Evolutionary conservation across 2,329 filamentous ascomycete species (phyloP).

Genomic region (Scytalidium lignicola): DNA sequence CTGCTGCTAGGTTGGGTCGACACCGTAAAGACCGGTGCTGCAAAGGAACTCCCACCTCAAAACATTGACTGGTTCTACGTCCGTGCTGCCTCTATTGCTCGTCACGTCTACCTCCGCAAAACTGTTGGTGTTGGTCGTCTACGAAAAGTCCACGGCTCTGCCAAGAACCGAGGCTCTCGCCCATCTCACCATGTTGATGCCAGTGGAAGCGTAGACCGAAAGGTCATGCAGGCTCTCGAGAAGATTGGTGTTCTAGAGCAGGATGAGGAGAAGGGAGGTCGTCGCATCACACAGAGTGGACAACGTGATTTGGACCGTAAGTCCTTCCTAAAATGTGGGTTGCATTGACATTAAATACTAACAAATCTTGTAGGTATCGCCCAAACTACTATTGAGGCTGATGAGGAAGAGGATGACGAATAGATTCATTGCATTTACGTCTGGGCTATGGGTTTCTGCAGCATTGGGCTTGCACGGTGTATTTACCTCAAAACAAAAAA

Average conservation of each 20-base stretch:
- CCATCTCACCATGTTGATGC: slow-evolving; percentile 95
- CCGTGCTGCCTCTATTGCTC: slow-evolving; percentile 90
- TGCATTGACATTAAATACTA: not conserved
- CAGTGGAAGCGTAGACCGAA: slow-evolving; percentile 92
- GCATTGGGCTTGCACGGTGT: slow-evolving; percentile 17
- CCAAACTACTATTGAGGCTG: slow-evolving; percentile 71
- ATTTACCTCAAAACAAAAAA: slow-evolving; percentile 13
- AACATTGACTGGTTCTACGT: slow-evolving; percentile 95
- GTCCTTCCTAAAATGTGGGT: slow-evolving; percentile 19
- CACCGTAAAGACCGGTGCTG: slow-evolving; percentile 95
- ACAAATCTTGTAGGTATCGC: slow-evolving; percentile 55
- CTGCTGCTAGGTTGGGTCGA: slow-evolving; percentile 80
- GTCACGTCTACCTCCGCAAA: slow-evolving; percentile 99
- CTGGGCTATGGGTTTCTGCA: slow-evolving; percentile 14
- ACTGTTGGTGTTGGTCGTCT: slow-evolving; percentile 97
- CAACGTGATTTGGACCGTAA: slow-evolving; percentile 96
- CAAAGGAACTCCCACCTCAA: slow-evolving; percentile 97
- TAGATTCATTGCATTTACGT: slow-evolving; percentile 36
- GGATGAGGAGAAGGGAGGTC: slow-evolving; percentile 97
- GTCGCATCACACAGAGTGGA: slow-evolving; percentile 95
- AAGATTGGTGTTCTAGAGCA: slow-evolving; percentile 98
- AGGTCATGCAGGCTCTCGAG: slow-evolving; percentile 95
- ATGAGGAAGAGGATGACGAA: slow-evolving; percentile 65
- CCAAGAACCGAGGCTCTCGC: slow-evolving; percentile 93
- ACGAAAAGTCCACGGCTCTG: slow-evolving; percentile 90